Base-by-base conservation (phyloP, 2,329 filamentous ascomycete genomes). In the Microsporum ferrugineum region DNA sequence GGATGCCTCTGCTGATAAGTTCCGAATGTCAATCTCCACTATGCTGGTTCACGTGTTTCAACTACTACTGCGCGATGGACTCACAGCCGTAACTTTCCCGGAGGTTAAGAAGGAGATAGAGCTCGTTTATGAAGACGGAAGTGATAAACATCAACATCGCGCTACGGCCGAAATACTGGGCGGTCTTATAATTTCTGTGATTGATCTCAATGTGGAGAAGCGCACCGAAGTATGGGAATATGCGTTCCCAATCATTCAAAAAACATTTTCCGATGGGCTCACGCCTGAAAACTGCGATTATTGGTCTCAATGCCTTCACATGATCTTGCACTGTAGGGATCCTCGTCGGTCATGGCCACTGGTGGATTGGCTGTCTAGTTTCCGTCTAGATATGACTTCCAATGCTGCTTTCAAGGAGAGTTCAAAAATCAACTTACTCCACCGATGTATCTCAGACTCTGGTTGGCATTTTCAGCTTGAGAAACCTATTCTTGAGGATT, bases 351-450 rank as follows among this genome's bases (percentile, higher is more conserved):
- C 86, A 2, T 91, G 88, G 79, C 92, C 95, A 65, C 81, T 99
- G 64, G 83, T 96, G 39, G 87, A 94, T 65, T 87, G 85, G 73
- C 79, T 99, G 23, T 84, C 88, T 55, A 84, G 86, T 60, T 97
- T 97, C 82, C 84, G 90, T 34, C 80, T 99, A 7, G 94, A 99
- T 71, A 92, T 97, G 87, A 80, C 84, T 4, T 96, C 92, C 0
- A 96, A 97, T 71, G 94, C 95, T 2, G 94, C 94, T 0, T 99
- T 99, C 81, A 99, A 99, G 73, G 95, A 99, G 72, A 96, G 92
- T 60, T 95, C 92, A 33, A 96, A 97, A 77, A 89, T 99, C 14
- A 87, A 94, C 66, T 78, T 99, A 34, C 79, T 99, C 17, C 90
- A 96, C 67, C 90, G 95, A 66, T 83, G 89, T 64, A 88, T 99